phyloP scores from a whole-genome alignment of 495 filamentous ascomycete species.

The Penicillium longicatenatum region DNA sequence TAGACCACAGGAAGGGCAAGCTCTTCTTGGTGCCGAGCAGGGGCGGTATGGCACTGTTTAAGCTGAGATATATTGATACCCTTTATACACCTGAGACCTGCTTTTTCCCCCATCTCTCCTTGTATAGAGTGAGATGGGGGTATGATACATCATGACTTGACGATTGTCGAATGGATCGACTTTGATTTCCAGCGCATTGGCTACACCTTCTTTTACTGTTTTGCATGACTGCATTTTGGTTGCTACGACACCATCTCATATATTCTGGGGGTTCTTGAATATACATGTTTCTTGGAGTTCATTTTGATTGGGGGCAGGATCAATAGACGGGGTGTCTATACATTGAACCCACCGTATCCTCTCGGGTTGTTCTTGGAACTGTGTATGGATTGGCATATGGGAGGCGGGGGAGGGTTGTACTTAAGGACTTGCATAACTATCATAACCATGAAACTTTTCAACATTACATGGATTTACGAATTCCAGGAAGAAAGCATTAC shows the following conservation, averaged over 20 bases:
- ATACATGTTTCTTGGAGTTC: neutral
- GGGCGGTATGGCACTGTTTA: conserved; percentile 43
- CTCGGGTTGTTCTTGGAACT: neutral
- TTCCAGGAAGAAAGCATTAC: neutral
- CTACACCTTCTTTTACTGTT: conserved; percentile 4
- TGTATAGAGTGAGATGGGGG: neutral
- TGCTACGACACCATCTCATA: neutral
- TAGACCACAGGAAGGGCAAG: conserved; percentile 30
- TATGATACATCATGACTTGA: conserved; percentile 24
- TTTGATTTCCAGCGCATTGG: conserved; percentile 12
- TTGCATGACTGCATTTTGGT: conserved; percentile 7
- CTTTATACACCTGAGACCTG: conserved; percentile 5
- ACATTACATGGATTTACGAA: neutral
- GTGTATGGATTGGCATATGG: neutral
- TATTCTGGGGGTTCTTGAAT: neutral
- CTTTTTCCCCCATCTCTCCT: conserved; percentile 2
- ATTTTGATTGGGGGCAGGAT: neutral
- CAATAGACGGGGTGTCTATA: neutral
- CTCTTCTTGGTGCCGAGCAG: conserved; percentile 34
- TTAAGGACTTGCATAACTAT: neutral
- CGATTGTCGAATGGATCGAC: conserved; percentile 11
- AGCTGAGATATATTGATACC: neutral
- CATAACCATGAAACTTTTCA: neutral
- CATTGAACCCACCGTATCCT: neutral
- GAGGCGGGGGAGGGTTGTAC: neutral